Percentiles rank a stretch among this genome's conserved stretches.
phyloP scores from a whole-genome alignment of 208 protist genomes.

The Strigomonas galati region DNA sequence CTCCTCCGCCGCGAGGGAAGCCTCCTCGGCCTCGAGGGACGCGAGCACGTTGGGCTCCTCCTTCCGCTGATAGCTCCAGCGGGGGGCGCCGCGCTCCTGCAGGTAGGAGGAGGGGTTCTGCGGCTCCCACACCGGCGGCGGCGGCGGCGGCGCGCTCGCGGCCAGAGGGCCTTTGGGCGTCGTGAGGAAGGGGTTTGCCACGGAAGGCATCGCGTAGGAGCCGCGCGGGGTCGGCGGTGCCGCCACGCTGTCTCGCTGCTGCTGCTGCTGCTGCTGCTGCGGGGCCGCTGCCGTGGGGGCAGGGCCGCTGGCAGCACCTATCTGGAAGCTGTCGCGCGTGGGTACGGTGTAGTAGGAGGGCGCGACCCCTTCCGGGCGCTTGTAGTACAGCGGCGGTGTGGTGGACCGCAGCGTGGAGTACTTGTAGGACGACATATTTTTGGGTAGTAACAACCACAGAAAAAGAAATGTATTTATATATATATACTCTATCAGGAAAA shows the following conservation, averaged over 20 bases:
- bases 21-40: conserved; percentile 43
- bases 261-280: neutral
- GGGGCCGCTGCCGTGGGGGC: conserved; percentile 6
- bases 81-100: conserved; percentile 22
- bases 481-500: neutral
- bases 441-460: neutral
- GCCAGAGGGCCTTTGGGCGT: conserved; percentile 7
- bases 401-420: conserved; percentile 41
- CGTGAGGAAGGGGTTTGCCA: conserved; percentile 28
- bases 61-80: conserved; percentile 34
- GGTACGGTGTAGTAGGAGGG: conserved; percentile 46
- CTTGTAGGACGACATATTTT: conserved; percentile 24
- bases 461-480: neutral
- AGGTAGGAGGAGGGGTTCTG: conserved; percentile 23
- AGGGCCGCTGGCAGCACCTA: neutral
- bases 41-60: conserved; percentile 22
- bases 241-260: conserved; percentile 10
- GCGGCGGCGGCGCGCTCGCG: conserved; percentile 3
- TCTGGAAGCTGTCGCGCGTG: conserved; percentile 1
- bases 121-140: conserved; percentile 5
- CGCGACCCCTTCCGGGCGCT: conserved; percentile 38
- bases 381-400: conserved; percentile 70
- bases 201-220: conserved; percentile 27
- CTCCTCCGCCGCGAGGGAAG: conserved; percentile 42
- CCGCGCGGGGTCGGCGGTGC: conserved; percentile 23